Conservation (phyloP, 352 stramenopile genomes). For the Globisporangium abappressorium region DNA sequence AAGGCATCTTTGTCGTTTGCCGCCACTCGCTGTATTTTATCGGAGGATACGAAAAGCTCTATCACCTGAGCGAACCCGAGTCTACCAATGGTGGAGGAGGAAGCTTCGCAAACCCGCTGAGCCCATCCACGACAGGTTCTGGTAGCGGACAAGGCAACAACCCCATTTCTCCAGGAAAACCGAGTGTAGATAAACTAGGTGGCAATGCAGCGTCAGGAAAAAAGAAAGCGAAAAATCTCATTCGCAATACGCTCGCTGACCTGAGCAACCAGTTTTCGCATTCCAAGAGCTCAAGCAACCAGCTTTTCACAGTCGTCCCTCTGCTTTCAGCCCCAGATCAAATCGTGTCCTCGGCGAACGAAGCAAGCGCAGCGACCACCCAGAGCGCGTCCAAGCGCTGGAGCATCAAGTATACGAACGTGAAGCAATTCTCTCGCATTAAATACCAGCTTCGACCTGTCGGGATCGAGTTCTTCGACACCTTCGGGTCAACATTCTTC, state of each 20-base stretch:
- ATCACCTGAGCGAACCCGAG: conserved; percentile 19
- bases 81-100: conserved; percentile 1
- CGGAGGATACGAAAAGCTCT: conserved; percentile 54
- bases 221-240: conserved; percentile 51
- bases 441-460: conserved; percentile 78
- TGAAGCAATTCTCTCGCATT: conserved; percentile 78
- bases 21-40: conserved; percentile 64
- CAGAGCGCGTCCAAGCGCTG: conserved; percentile 31
- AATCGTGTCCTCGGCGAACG: neutral
- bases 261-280: conserved; percentile 40
- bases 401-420: conserved; percentile 57
- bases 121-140: conserved; percentile 6
- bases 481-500: conserved; percentile 66
- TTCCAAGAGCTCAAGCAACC: conserved; percentile 30
- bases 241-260: conserved; percentile 53
- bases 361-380: neutral
- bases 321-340: conserved; percentile 9
- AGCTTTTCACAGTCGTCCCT: conserved; percentile 52
- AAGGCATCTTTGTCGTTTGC: conserved; percentile 57
- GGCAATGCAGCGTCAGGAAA: conserved; percentile 12
- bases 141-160: neutral
- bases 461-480: conserved; percentile 76
- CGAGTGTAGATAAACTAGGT: conserved; percentile 10
- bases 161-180: conserved; percentile 22
- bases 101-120: conserved; percentile 11